Evolutionary conservation across 441 rosid genomes (phyloP).

Genomic region (California macrophylla): DNA sequence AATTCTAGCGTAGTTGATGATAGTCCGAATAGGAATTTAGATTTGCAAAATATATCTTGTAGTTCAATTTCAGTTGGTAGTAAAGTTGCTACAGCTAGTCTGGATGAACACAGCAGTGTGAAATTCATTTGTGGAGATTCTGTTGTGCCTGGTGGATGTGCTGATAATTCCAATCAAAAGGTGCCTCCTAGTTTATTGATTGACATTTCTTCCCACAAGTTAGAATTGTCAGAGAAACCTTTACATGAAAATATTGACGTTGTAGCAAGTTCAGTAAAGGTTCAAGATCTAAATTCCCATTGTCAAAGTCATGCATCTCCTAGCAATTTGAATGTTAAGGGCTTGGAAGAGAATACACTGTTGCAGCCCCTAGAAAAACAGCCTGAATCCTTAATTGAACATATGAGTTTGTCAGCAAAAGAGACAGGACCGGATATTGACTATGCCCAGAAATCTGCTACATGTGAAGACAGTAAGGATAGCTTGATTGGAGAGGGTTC

Average conservation of each 20-base stretch:
- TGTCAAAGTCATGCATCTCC: constrained; percentile 13
- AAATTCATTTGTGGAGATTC: not conserved
- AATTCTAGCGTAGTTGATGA: constrained; percentile 25
- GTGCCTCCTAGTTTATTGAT: not conserved
- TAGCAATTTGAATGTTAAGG: constrained; percentile 12
- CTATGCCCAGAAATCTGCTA: not conserved
- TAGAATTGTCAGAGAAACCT: constrained; percentile 27
- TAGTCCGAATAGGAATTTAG: constrained; percentile 27
- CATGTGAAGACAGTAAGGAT: not conserved
- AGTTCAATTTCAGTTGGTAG: constrained; percentile 40
- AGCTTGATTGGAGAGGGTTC: constrained; percentile 17
- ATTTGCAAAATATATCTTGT: constrained; percentile 31
- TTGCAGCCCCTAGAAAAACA: constrained; percentile 8
- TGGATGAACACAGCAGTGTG: not conserved
- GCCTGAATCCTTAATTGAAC: constrained; percentile 1
- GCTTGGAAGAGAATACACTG: constrained; percentile 16
- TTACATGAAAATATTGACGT: constrained; percentile 25
- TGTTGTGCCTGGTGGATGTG: constrained; percentile 1
- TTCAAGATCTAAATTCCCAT: constrained; percentile 22
- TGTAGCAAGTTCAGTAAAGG: constrained; percentile 25
- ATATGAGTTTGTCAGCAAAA: not conserved
- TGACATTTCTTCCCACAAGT: constrained; percentile 23
- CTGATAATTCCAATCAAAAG: constrained; percentile 3
- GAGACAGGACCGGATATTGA: not conserved
- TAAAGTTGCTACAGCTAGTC: constrained; percentile 14